These are phyloP conservation scores for Crataegus laevigata DNA, from an alignment of 306 rosid genomes.

Conservation along the genomic window DNA sequence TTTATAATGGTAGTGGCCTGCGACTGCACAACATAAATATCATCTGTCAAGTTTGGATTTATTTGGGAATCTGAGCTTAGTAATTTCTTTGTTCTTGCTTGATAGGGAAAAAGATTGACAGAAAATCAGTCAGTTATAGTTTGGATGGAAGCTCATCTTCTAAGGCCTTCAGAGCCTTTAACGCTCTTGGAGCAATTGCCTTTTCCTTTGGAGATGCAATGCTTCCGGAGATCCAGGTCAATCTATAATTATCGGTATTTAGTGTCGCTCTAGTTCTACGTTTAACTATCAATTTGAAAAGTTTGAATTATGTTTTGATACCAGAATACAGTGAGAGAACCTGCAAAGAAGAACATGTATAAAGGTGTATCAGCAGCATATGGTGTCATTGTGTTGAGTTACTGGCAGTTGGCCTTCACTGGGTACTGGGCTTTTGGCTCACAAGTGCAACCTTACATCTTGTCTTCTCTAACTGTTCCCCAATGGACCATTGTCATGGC, in stretches of 20 bases:
- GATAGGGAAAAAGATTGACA: slow-evolving; percentile 55
- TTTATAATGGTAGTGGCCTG: slow-evolving; percentile 42
- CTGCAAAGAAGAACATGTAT: slow-evolving; percentile 61
- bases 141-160: slow-evolving; percentile 52
- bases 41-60: neutral
- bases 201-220: slow-evolving; percentile 82
- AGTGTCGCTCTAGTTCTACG: no score
- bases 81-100: neutral
- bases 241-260: neutral
- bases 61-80: neutral
- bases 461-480: slow-evolving; percentile 49
- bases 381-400: slow-evolving; percentile 45
- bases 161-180: slow-evolving; percentile 53
- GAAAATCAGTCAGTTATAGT: slow-evolving; percentile 44
- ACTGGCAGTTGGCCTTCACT: slow-evolving; percentile 55
- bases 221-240: slow-evolving; percentile 80
- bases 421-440: slow-evolving; percentile 85
- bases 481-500: slow-evolving; percentile 74
- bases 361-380: slow-evolving; percentile 68
- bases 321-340: slow-evolving; percentile 66
- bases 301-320: neutral
- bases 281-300: neutral
- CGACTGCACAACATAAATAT: neutral
- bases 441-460: slow-evolving; percentile 56
- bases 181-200: slow-evolving; percentile 64